Conservation (phyloP, 768 basidiomycete species). For the Pleurotus eryngii region DNA sequence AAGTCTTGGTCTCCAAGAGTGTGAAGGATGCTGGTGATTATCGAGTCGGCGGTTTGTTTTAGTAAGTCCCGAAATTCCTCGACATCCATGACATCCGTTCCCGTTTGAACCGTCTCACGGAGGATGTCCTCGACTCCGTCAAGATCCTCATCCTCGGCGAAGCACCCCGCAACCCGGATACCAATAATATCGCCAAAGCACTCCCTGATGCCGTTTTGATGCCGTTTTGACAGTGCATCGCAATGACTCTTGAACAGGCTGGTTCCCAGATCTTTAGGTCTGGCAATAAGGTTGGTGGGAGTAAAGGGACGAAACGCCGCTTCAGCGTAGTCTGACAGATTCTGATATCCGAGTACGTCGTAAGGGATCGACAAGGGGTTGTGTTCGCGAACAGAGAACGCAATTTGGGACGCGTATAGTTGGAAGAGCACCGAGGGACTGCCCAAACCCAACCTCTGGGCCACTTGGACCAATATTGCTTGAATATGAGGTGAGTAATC, state of each 20-base stretch:
- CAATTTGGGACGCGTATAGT: slow-evolving; percentile 75
- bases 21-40: slow-evolving; percentile 57
- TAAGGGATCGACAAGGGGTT: slow-evolving; percentile 61
- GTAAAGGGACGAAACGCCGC: slow-evolving; percentile 66
- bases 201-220: slow-evolving; percentile 47
- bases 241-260: slow-evolving; percentile 61
- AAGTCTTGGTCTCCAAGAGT: slow-evolving; percentile 69
- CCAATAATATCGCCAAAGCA: slow-evolving; percentile 75
- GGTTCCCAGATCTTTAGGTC: slow-evolving; percentile 32
- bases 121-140: slow-evolving; percentile 34
- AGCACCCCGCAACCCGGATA: slow-evolving; percentile 47
- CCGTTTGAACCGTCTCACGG: slow-evolving; percentile 24
- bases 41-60: slow-evolving; percentile 46
- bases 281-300: slow-evolving; percentile 55
- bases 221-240: slow-evolving; percentile 47
- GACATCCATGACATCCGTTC: slow-evolving; percentile 28
- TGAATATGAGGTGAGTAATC: slow-evolving; percentile 38
- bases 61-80: slow-evolving; percentile 24
- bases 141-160: slow-evolving; percentile 28
- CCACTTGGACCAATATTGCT: slow-evolving; percentile 58
- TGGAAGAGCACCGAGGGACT: slow-evolving; percentile 65
- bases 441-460: slow-evolving; percentile 63
- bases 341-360: slow-evolving; percentile 70
- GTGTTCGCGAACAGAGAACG: slow-evolving; percentile 56
- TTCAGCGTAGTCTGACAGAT: slow-evolving; percentile 62